phyloP scores from a whole-genome alignment of 768 basidiomycete species.

The Auriscalpium orientale region DNA sequence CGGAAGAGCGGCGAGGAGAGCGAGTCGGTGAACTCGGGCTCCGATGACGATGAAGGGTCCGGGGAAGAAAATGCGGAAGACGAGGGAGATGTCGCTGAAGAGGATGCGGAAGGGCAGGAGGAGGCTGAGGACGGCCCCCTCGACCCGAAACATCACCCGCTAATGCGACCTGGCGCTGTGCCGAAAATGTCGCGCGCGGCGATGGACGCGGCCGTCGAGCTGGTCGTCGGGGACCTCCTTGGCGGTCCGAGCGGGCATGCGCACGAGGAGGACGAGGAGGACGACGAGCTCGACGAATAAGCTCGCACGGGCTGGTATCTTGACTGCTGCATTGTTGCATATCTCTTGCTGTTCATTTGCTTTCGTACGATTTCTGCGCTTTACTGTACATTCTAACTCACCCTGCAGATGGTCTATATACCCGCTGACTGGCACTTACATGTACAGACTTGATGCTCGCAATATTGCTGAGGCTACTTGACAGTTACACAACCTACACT shows the following conservation, averaged over 20 bases:
- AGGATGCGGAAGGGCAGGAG: constrained; percentile 28
- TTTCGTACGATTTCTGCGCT: too few species aligned
- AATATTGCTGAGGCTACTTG: too few species aligned
- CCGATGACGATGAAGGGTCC: not conserved
- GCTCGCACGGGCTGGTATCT: not conserved
- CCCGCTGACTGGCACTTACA: too few species aligned
- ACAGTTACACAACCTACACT: too few species aligned
- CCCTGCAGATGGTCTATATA: too few species aligned
- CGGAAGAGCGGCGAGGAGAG: constrained; percentile 5
- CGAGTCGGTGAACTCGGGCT: constrained; percentile 8
- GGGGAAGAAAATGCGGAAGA: constrained; percentile 22
- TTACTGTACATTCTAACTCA: too few species aligned
- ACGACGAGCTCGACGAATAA: constrained; percentile 15
- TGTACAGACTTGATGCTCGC: too few species aligned
- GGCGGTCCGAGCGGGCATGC: not conserved
- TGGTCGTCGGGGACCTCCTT: constrained; percentile 10
- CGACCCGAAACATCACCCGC: constrained; percentile 41
- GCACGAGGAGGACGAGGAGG: constrained; percentile 6
- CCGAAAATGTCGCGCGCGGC: constrained; percentile 13
- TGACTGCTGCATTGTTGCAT: too few species aligned
- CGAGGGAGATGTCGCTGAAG: constrained; percentile 23
- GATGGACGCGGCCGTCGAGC: constrained; percentile 10
- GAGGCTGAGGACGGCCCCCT: constrained; percentile 38
- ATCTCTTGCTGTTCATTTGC: too few species aligned
- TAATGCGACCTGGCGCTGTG: constrained; percentile 10